These are phyloP conservation scores for Microascus cirrosus DNA, from an alignment of 2,329 filamentous ascomycete species.

Conservation along the genomic window DNA sequence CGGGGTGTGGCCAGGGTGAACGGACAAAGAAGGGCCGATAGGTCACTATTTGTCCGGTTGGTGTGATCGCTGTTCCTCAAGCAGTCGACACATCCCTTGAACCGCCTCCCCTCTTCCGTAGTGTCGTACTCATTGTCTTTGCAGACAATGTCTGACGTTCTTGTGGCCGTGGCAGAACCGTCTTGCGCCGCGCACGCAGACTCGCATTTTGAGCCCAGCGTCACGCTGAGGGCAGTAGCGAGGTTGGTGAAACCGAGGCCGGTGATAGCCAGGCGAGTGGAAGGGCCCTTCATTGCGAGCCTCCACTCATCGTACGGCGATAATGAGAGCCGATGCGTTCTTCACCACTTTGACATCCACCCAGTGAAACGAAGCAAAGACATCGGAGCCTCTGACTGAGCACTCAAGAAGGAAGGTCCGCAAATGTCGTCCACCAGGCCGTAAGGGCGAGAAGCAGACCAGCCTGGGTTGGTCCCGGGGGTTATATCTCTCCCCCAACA, in stretches of 20 bases:
- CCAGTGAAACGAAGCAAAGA: not conserved
- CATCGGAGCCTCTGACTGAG: not conserved
- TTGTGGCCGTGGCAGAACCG: conserved; percentile 24
- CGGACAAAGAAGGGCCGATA: conserved; percentile 8
- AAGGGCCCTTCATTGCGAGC: not conserved
- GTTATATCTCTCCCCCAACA: too few species aligned
- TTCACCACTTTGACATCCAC: not conserved
- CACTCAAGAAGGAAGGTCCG: too few species aligned
- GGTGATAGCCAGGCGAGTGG: not conserved
- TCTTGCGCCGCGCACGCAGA: conserved; percentile 26
- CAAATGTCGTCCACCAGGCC: too few species aligned
- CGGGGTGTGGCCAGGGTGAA: not conserved
- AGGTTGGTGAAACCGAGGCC: not conserved
- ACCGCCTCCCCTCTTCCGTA: conserved; percentile 27
- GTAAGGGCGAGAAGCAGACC: too few species aligned
- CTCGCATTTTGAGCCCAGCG: conserved; percentile 38
- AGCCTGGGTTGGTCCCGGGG: too few species aligned
- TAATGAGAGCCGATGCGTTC: not conserved
- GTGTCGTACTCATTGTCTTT: conserved; percentile 26
- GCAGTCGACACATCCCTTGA: conserved; percentile 33
- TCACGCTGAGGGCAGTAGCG: conserved; percentile 27
- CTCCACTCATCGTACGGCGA: not conserved
- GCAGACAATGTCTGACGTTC: conserved; percentile 33
- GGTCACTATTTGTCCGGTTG: conserved; percentile 26
- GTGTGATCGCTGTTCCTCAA: conserved; percentile 30